Evolutionary conservation across 148 eudicot genomes (phyloP).

Genomic region (Camellia granthamiana): DNA sequence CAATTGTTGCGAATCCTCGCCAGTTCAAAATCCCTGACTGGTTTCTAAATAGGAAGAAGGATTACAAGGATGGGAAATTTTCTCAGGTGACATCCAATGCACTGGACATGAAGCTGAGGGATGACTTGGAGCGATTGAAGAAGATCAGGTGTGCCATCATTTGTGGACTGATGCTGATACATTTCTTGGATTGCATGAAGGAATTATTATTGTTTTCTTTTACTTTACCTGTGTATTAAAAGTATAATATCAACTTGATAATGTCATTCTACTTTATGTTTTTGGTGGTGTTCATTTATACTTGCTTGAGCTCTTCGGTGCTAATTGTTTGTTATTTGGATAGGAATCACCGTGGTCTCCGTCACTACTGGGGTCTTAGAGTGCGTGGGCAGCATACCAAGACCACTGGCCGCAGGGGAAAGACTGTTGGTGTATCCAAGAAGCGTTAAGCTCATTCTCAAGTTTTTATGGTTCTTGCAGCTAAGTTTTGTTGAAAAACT

Average conservation of each 20-base stretch:
- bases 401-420: conserved; percentile 95
- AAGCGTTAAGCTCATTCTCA: conserved; percentile 51
- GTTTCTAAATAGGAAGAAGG: conserved; percentile 92
- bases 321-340: not conserved
- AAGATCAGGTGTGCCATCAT: conserved; percentile 63
- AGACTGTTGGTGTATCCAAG: conserved; percentile 97
- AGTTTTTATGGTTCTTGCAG: not conserved
- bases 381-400: conserved; percentile 98
- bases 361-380: conserved; percentile 93
- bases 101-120: conserved; percentile 92
- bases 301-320: not conserved
- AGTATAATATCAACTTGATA: no score
- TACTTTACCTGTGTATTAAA: no score
- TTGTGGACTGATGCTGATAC: no score
- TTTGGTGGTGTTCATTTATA: no score
- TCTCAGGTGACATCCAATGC: conserved; percentile 87
- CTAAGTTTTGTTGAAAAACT: not conserved
- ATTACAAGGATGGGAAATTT: conserved; percentile 86
- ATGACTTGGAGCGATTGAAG: conserved; percentile 86
- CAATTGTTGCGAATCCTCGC: conserved; percentile 79
- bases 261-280: no score
- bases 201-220: no score
- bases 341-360: conserved; percentile 93
- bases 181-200: no score
- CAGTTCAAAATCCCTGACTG: conserved; percentile 90